Evolutionary conservation across 75 land plant species (phyloP), one percentile per base, ranked within the genome.

Genomic region (Chamaecyparis obtusa): DNA sequence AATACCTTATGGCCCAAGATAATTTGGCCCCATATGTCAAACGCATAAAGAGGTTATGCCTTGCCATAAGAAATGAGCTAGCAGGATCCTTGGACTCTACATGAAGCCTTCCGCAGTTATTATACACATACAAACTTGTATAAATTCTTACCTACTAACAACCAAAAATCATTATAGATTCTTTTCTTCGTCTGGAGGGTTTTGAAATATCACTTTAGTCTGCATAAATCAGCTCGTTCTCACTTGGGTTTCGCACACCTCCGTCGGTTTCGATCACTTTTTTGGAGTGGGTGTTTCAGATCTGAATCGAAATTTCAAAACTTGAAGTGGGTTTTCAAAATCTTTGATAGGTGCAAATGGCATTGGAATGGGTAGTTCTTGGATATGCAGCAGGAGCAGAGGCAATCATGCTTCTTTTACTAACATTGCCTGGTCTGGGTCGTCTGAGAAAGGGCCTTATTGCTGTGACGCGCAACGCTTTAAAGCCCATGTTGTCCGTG

Each of bases 301-400:
- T 64, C 69, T 64, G 69, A 64, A 10, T 41, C 44, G 43, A 80
- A 80, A 21, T 41, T 10, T 80, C 24, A 37, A 17, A 37, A 33
- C 21, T 6, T 6, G 36, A 9, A 21, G 21, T 30, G 44, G 44
- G 83, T 27, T 1, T 37, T 80, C 9, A 30, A 17, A 80, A 41
- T 37, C 21, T 7, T 43, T 35, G 76, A 17, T 19, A 57, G 64
- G 36, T 64, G 9, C 8, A 24, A 41, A 96, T 96, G 99, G 99
- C 97, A 51, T 77, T 97, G 85, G 99, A 97, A 48, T 97, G 99
- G 99, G 99, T 90, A 55, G 93, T 92, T 21, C 90, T 97, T 44
- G 93, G 93, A 19, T 92, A 94, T 88, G 94, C 93, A 15, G 99
- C 95, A 37, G 95, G 87, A 2, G 96, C 96, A 43, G 98, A 97